A percentile compares a stretch with the other conserved stretches of the same genome.
Evolutionary conservation across 805 yeast species (phyloP).

Genomic region (Monosporozyma servazzii): DNA sequence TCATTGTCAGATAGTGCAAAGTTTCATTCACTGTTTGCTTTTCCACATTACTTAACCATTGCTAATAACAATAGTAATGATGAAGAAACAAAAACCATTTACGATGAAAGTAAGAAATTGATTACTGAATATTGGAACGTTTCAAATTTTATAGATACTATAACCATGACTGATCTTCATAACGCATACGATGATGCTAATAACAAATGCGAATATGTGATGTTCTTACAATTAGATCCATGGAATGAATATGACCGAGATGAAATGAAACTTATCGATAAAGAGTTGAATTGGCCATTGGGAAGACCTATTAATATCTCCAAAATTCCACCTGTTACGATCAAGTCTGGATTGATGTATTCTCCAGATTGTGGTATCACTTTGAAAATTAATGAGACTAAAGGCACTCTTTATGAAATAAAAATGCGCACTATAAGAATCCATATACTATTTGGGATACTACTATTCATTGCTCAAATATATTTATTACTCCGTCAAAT

Average conservation of each 20-base stretch:
- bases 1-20: slow-evolving; percentile 55
- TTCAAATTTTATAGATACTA: slow-evolving; percentile 35
- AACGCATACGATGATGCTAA: slow-evolving; percentile 27
- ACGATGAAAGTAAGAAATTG: slow-evolving; percentile 37
- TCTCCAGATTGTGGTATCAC: slow-evolving; percentile 84
- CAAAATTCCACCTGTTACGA: slow-evolving; percentile 43
- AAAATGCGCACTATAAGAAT: slow-evolving; percentile 32
- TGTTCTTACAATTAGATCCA: slow-evolving; percentile 60
- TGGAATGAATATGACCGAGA: slow-evolving; percentile 40
- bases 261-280: slow-evolving; percentile 55
- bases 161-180: slow-evolving; percentile 37
- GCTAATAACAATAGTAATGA: slow-evolving; percentile 36
- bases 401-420: slow-evolving; percentile 51
- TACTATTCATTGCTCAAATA: slow-evolving; percentile 44
- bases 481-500: slow-evolving; percentile 57
- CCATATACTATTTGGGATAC: slow-evolving; percentile 36
- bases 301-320: slow-evolving; percentile 60
- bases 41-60: slow-evolving; percentile 41
- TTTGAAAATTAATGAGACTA: slow-evolving; percentile 31
- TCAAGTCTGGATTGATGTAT: slow-evolving; percentile 54
- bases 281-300: slow-evolving; percentile 61
- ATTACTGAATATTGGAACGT: slow-evolving; percentile 37
- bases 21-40: slow-evolving; percentile 49
- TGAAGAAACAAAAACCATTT: slow-evolving; percentile 32
- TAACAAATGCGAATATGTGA: slow-evolving; percentile 58